These are phyloP conservation scores for Myrica gale DNA, from an alignment of 306 rosid species.

Conservation along the genomic window DNA sequence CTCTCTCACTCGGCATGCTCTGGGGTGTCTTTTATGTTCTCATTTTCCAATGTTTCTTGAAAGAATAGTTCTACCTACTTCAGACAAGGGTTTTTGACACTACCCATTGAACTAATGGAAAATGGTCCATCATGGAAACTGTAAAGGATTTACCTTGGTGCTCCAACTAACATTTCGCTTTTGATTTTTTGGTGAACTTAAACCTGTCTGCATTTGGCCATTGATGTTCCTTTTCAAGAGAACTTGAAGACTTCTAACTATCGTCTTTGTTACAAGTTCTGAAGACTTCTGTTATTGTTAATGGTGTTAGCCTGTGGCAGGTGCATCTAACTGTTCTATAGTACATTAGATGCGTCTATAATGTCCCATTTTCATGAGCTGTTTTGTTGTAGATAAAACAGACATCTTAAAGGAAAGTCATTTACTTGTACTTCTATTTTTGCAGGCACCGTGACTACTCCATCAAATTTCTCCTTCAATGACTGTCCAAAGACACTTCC, in stretches of 20 bases:
- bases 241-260: not conserved
- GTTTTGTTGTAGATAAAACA: not conserved
- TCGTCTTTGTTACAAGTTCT: not conserved
- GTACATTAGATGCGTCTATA: not conserved
- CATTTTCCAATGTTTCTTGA: not conserved
- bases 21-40: not conserved
- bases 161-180: no score
- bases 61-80: not conserved
- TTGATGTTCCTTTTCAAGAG: no score
- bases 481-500: no score
- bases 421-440: slow-evolving; percentile 31
- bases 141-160: no score
- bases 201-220: no score
- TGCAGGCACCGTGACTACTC: slow-evolving; percentile 44
- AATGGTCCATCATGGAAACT: no score
- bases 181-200: no score
- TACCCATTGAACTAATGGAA: no score
- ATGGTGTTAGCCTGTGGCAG: no score
- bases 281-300: not conserved
- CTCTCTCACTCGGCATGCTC: not conserved
- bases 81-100: no score
- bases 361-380: not conserved
- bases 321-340: not conserved
- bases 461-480: no score
- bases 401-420: slow-evolving; percentile 14